Base-by-base conservation (phyloP, 1,284 basidiomycete genomes). In the Cryptococcus depauperatus region DNA sequence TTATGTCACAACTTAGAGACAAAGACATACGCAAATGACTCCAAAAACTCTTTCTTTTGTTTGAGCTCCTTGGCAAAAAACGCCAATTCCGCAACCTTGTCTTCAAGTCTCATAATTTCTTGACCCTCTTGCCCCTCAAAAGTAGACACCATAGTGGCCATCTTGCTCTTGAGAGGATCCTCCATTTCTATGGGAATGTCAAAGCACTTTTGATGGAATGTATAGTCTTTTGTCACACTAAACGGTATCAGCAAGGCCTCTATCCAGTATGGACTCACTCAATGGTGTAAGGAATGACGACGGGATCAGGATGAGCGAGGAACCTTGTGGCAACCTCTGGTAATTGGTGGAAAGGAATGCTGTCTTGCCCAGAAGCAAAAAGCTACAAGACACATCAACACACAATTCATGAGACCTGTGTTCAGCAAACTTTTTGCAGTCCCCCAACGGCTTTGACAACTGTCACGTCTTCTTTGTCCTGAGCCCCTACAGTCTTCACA, bases 101-200 rank as follows among this genome's bases (percentile, higher is more conserved):
- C 89, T 61, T 96, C 91, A 9, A 95, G 72, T 58, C 82, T 83
- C 22, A 76, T 66, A 23, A 96, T 74, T 48, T 82, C 79, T 49
- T 79, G 77, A 3, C 76, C 73, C 32, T 70, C 66, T 49, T 85
- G 82, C 41, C 82, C 80, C 54, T 79, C 83, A 42, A 83, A 76
- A 52, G 77, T 77, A n/a, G 84, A 70, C 27, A 85, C 76, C n/a
- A 84, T 80, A 3, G 78, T 70, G 44, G 75, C 76, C 81, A 90
- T 86, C 51, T 83, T 80, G 44, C 74, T 77, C 68, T 89, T 91
- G 48, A 86, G 68, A 0, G 79, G 75, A 62, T 96, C 92, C 59
- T 96, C 92, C 62, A 85, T 78, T 62, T 90, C 91, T 18, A 96
- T 72, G 46, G 93, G 87, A 19, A 93, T 79, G 62, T 96, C 92